Evolutionary conservation across 352 stramenopile genomes (phyloP).

Genomic region (Phytopythium delawarense): DNA sequence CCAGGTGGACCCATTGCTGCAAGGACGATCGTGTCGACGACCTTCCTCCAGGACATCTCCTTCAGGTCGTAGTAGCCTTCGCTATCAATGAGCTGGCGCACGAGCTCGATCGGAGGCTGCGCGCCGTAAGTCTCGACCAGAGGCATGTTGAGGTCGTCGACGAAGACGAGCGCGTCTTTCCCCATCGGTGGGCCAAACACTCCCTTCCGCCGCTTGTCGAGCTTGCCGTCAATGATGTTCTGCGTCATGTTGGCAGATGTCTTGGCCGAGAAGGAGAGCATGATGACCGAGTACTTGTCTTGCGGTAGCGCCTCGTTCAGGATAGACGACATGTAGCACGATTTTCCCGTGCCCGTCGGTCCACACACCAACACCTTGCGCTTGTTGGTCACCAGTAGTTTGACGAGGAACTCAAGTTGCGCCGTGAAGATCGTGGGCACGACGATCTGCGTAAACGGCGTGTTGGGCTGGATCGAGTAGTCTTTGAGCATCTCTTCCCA

Average conservation of each 20-base stretch:
- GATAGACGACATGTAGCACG: constrained; percentile 87
- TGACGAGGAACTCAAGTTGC: constrained; percentile 86
- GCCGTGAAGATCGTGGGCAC: constrained; percentile 93
- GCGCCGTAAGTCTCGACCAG: constrained; percentile 92
- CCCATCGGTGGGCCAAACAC: constrained; percentile 89
- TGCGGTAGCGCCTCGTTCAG: constrained; percentile 75
- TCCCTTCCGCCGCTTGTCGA: constrained; percentile 91
- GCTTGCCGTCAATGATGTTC: constrained; percentile 94
- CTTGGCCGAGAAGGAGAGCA: constrained; percentile 91
- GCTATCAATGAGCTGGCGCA: constrained; percentile 89
- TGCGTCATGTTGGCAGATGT: constrained; percentile 94
- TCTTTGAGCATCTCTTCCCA: constrained; percentile 89
- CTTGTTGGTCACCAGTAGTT: constrained; percentile 77
- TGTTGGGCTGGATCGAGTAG: constrained; percentile 83
- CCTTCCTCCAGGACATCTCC: constrained; percentile 90
- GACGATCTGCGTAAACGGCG: constrained; percentile 90
- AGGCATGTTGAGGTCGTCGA: constrained; percentile 96
- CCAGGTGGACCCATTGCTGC: constrained; percentile 91
- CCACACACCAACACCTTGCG: constrained; percentile 90
- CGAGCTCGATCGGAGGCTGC: constrained; percentile 90
- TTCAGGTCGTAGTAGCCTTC: constrained; percentile 93
- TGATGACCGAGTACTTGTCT: constrained; percentile 83
- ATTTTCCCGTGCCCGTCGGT: constrained; percentile 92
- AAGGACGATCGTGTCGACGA: constrained; percentile 89
- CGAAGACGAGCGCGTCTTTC: constrained; percentile 87